phyloP scores from a whole-genome alignment of 2,329 filamentous ascomycete genomes.

The Hypoxylon sp. region DNA sequence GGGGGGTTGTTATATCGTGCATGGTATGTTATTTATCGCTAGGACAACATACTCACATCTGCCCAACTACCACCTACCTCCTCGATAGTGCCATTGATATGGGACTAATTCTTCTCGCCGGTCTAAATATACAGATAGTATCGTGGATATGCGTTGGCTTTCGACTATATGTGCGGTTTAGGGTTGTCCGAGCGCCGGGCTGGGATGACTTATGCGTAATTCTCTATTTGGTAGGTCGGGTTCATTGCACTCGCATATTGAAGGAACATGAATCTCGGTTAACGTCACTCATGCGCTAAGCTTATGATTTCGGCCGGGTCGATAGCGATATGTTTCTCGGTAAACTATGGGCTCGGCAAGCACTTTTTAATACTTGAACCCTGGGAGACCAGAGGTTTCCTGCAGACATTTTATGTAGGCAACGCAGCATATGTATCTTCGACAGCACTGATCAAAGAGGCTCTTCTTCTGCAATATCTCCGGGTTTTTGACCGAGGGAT shows the following conservation, averaged over 20 bases:
- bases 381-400: slow-evolving; percentile 37
- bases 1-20: slow-evolving; percentile 52
- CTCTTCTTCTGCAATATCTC: slow-evolving; percentile 50
- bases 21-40: slow-evolving; percentile 43
- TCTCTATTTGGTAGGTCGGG: slow-evolving; percentile 47
- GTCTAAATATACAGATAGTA: slow-evolving; percentile 44
- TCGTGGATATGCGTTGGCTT: slow-evolving; percentile 53
- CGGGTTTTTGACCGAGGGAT: slow-evolving; percentile 48
- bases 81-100: background rate
- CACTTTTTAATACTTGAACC: slow-evolving; percentile 46
- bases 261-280: background rate
- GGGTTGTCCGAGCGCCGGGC: slow-evolving; percentile 46
- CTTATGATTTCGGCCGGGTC: slow-evolving; percentile 45
- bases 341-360: slow-evolving; percentile 47
- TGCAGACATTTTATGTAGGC: slow-evolving; percentile 50
- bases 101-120: slow-evolving; percentile 26
- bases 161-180: slow-evolving; percentile 50
- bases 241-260: background rate
- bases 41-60: background rate
- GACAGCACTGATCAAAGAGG: slow-evolving; percentile 51
- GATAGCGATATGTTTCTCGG: slow-evolving; percentile 43
- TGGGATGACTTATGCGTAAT: slow-evolving; percentile 51
- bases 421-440: slow-evolving; percentile 48
- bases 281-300: slow-evolving; percentile 33
- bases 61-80: background rate